Base-by-base conservation (phyloP, 805 yeast species). In the Scheffersomyces coipomensis region DNA sequence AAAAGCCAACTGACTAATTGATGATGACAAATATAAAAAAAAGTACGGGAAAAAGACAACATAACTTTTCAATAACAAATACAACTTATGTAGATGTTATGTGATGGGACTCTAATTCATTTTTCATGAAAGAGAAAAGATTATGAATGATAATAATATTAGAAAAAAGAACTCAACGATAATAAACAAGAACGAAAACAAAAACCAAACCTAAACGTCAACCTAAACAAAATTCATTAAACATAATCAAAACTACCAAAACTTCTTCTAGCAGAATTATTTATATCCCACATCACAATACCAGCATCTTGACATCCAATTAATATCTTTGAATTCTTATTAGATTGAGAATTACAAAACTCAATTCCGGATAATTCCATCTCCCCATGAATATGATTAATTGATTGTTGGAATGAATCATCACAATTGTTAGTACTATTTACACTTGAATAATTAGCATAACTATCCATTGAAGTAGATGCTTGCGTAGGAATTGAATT, bases 151-250 rank as follows among this genome's bases (percentile, higher is more conserved):
- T n/a, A n/a, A n/a, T n/a, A n/a, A n/a, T n/a, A n/a, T n/a, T n/a
- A n/a, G n/a, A n/a, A n/a, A n/a, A n/a, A n/a, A n/a, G n/a, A n/a
- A n/a, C n/a, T n/a, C 11, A 8, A 29, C 8, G 33, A 29, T 9
- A 9, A 33, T 17, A 25, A 33, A 29, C 11, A 3, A 48, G 47
- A 17, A 55, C 53, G 8, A 51, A 60, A 2, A 45, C 55, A n/a
- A 67, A 35, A 36, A 76, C 77, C 17, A 64, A 48, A 29, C 85
- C 87, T 47, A 75, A 81, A 47, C 79, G 83, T 1, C 81, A 72
- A 21, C 23, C 23, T 7, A 21, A 21, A 21, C 9, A 21, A 21
- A 21, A 21, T 7, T n/a, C n/a, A n/a, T 45, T 44, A 67, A 12
- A 58, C 66, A 46, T 49, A 66, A 18, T 66, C 60, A 39, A 49